Percentiles rank a stretch among this genome's conserved stretches.
These are phyloP conservation scores for Lodderomyces margitis DNA, from an alignment of 1,139 yeast species.

Conservation along the genomic window DNA sequence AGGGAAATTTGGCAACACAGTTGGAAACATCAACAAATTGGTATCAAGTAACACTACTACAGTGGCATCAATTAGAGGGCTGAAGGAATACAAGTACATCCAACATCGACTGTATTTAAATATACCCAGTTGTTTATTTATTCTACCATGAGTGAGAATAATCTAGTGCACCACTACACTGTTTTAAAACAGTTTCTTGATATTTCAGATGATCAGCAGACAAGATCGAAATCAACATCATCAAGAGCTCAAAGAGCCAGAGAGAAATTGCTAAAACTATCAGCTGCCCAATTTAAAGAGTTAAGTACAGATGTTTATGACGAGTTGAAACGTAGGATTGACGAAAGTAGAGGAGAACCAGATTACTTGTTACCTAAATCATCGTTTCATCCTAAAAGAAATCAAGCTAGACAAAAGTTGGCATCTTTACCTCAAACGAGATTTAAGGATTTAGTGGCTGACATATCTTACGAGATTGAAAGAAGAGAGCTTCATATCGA, in stretches of 20 bases:
- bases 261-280: constrained; percentile 76
- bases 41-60: too few relatives aligned
- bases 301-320: constrained; percentile 92
- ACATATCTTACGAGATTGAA: constrained; percentile 82
- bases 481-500: constrained; percentile 58
- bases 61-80: too few relatives aligned
- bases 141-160: constrained; percentile 32
- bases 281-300: constrained; percentile 84
- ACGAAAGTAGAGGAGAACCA: constrained; percentile 53
- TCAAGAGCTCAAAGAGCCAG: constrained; percentile 75
- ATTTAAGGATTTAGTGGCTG: constrained; percentile 87
- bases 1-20: constrained; percentile 2
- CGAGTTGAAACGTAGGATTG: constrained; percentile 75
- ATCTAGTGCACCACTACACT: constrained; percentile 45
- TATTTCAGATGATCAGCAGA: constrained; percentile 46
- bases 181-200: constrained; percentile 54
- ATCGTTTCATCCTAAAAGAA: constrained; percentile 88
- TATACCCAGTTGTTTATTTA: too few relatives aligned
- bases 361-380: constrained; percentile 66
- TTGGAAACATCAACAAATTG: background rate
- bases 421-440: constrained; percentile 80
- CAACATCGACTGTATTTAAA: too few relatives aligned
- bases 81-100: too few relatives aligned
- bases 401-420: constrained; percentile 91
- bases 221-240: constrained; percentile 45